Conservation (phyloP, 2,329 filamentous ascomycete genomes). For the Aspergillus alliaceus region DNA sequence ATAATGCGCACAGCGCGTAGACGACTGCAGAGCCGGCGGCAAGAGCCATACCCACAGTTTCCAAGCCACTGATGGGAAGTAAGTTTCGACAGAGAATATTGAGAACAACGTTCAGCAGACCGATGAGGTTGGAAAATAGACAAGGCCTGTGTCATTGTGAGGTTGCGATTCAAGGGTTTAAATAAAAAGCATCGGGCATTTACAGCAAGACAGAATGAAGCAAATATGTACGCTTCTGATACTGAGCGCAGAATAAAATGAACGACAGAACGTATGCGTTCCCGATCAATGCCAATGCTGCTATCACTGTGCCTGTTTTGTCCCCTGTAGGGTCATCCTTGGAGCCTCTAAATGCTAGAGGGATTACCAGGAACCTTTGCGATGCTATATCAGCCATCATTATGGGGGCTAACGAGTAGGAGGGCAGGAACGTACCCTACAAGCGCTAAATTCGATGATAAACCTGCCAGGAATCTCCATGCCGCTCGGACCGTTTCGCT, state of each 20-base stretch:
- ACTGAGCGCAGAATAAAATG: slow-evolving; percentile 24
- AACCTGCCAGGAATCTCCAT: slow-evolving; percentile 27
- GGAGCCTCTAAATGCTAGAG: slow-evolving; percentile 27
- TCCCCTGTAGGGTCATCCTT: slow-evolving; percentile 20
- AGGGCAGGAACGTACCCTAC: slow-evolving; percentile 26
- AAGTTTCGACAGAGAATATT: slow-evolving; percentile 32
- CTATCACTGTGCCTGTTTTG: slow-evolving; percentile 22
- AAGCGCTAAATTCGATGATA: slow-evolving; percentile 28
- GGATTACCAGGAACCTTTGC: slow-evolving; percentile 30
- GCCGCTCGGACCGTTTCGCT: slow-evolving; percentile 6
- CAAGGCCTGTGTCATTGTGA: slow-evolving; percentile 19
- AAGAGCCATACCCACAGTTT: slow-evolving; percentile 27
- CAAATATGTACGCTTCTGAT: slow-evolving; percentile 25
- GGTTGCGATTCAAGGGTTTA: not conserved
- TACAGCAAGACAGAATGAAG: slow-evolving; percentile 34
- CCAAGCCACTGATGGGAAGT: slow-evolving; percentile 25
- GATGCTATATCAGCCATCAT: not conserved
- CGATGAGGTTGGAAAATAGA: slow-evolving; percentile 29
- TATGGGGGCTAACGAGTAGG: not conserved
- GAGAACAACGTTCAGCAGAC: slow-evolving; percentile 34
- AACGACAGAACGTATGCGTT: slow-evolving; percentile 27
- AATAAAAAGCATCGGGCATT: slow-evolving; percentile 5
- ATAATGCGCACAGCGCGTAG: slow-evolving; percentile 28
- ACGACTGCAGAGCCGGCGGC: slow-evolving; percentile 27
- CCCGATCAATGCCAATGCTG: slow-evolving; percentile 28